Percentiles rank a stretch among this genome's conserved stretches.
Conservation (phyloP, 192 early-diverging fungal species). For the Coemansia sp. region DNA sequence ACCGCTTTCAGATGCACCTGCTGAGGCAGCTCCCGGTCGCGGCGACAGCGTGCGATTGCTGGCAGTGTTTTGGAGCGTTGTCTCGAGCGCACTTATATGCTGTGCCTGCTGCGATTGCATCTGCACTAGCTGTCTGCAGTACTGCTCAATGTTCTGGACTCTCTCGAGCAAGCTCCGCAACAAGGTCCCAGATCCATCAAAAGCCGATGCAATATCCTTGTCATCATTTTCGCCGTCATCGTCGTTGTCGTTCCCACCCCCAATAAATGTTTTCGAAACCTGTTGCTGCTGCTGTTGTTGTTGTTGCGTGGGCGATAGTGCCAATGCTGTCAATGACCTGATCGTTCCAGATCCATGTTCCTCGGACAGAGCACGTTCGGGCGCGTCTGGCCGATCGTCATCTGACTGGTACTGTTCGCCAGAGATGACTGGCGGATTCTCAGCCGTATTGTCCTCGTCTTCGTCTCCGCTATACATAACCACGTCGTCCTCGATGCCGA, state of each 20-base stretch:
- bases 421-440: not conserved
- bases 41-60: not conserved
- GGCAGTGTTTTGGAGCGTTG: conserved; percentile 9
- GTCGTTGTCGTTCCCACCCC: not conserved
- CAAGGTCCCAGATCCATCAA: not conserved
- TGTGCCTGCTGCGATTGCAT: conserved; percentile 29
- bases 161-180: conserved; percentile 1
- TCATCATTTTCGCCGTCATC: conserved; percentile 6
- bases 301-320: conserved; percentile 20
- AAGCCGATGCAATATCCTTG: not conserved
- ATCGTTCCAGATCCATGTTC: conserved; percentile 29
- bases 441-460: not conserved
- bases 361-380: conserved; percentile 14
- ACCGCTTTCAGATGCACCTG: not conserved
- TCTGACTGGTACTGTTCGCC: too few species aligned
- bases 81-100: conserved; percentile 27
- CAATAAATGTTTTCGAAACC: not conserved
- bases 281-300: conserved; percentile 15
- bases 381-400: not conserved
- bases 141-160: conserved; percentile 27
- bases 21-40: not conserved
- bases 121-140: conserved; percentile 27
- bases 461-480: conserved; percentile 5
- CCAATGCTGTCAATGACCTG: conserved; percentile 38
- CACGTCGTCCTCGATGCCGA: not conserved